These are phyloP conservation scores for Peniophora sp. DNA, from an alignment of 1,284 basidiomycete genomes.

Conservation along the genomic window DNA sequence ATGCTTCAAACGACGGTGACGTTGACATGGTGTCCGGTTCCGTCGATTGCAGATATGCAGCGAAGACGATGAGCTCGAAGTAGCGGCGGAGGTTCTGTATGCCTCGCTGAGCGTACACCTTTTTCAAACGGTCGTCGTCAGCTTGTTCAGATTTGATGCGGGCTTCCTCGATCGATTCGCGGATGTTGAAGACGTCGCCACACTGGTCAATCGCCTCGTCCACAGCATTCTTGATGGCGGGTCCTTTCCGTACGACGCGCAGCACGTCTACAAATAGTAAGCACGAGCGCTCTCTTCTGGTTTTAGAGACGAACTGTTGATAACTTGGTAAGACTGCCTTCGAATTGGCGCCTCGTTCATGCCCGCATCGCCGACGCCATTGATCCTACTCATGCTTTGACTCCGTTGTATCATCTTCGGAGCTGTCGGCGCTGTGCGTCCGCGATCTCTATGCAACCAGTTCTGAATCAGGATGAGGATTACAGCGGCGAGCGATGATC, in stretches of 20 bases:
- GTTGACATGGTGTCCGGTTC: constrained; percentile 76
- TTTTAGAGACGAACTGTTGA: constrained; percentile 54
- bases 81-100: constrained; percentile 81
- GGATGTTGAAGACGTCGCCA: constrained; percentile 75
- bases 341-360: constrained; percentile 22
- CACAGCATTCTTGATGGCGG: constrained; percentile 81
- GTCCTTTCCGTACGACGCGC: constrained; percentile 87
- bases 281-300: neutral
- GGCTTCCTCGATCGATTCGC: constrained; percentile 85
- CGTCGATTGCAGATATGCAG: constrained; percentile 86
- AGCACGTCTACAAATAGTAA: constrained; percentile 61
- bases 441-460: constrained; percentile 59
- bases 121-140: constrained; percentile 63
- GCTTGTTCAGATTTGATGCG: constrained; percentile 71
- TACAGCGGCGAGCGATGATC: constrained; percentile 87
- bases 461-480: constrained; percentile 82
- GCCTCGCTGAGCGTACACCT: constrained; percentile 66
- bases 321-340: constrained; percentile 68
- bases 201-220: constrained; percentile 92
- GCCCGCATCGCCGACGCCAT: constrained; percentile 18
- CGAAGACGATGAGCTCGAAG: constrained; percentile 90
- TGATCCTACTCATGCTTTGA: constrained; percentile 32
- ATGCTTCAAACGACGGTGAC: constrained; percentile 74
- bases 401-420: constrained; percentile 25
- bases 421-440: constrained; percentile 24